Evolutionary conservation across 2,329 filamentous ascomycete genomes (phyloP), one percentile per base, ranked within the genome.

Genomic region (Calonectria naviculata): DNA sequence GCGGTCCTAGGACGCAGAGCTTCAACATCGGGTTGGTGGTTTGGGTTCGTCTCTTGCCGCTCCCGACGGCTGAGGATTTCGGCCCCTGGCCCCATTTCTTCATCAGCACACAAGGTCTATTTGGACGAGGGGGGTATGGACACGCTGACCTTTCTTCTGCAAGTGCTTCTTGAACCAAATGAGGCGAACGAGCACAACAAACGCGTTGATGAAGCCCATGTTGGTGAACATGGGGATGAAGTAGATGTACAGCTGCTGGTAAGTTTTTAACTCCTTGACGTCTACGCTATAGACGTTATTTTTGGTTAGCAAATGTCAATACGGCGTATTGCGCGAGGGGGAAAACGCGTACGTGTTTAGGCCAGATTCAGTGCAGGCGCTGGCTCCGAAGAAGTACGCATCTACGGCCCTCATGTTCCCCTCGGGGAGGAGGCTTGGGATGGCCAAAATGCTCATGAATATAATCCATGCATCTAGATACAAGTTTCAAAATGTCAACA

Each of bases 211-310:
- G 73, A 88, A 87, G 1, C 83, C 83, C 17, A 87, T 67, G 68
- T 89, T 88, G 0, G 83, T 84, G 5, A 89, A 69, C 9, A 87
- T 82, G 2, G 88, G 86, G 21, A 87, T 78, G 44, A 89, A 80
- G 73, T 89, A 89, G 31, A 89, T 73, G 65, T 84, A 85, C 5
- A 89, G 69, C 73, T 89, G 88, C 74, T 89, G 88, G 68, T 88
- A 89, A 0, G 81, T 83, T 70, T 83, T 82, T 13, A 89, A 76
- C 1, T 81, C 78, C 42, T 88, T 88, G 58, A 89, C 76, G 74
- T 89, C 87, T 42, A 88, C 74, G 15, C 87, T 89, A 52, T 21
- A 13, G n/a, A 13, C 13, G 10, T 21, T 9, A 26, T 17, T 3
- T 28, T 24, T 36, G 19, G 47, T 77, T 73, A 77, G 73, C 47